Evolutionary conservation across 2,329 filamentous ascomycete species (phyloP).

Genomic region (Talaromyces sp.): DNA sequence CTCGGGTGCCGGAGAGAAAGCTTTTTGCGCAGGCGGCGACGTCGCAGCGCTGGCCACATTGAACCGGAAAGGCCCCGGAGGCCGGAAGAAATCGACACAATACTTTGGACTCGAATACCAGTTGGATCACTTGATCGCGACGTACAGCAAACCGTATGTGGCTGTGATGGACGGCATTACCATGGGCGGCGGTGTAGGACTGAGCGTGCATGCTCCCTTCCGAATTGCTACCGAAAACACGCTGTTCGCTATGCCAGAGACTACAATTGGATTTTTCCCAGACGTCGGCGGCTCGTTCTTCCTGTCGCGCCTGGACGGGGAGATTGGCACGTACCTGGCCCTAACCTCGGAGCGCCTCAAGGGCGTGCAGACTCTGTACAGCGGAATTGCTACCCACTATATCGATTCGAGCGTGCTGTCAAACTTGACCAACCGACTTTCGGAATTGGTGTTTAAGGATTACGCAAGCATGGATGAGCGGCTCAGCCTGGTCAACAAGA

Average conservation of each 20-base stretch:
- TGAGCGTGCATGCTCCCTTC: slow-evolving; percentile 93
- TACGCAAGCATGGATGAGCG: slow-evolving; percentile 60
- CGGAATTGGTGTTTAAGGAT: slow-evolving; percentile 85
- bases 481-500: slow-evolving; percentile 70
- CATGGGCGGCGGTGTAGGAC: slow-evolving; percentile 94
- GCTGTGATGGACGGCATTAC: slow-evolving; percentile 97
- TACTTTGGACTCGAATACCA: slow-evolving; percentile 97
- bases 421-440: slow-evolving; percentile 75
- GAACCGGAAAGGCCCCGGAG: slow-evolving; percentile 64
- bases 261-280: slow-evolving; percentile 96
- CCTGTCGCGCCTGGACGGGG: slow-evolving; percentile 80
- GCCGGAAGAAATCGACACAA: slow-evolving; percentile 69
- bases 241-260: slow-evolving; percentile 97
- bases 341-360: slow-evolving; percentile 80
- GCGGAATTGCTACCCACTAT: slow-evolving; percentile 93
- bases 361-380: slow-evolving; percentile 82
- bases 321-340: slow-evolving; percentile 85
- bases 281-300: slow-evolving; percentile 97
- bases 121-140: slow-evolving; percentile 91
- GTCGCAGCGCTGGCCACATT: slow-evolving; percentile 71
- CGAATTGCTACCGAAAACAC: slow-evolving; percentile 94
- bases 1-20: slow-evolving; percentile 79
- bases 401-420: slow-evolving; percentile 84
- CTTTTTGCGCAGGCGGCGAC: slow-evolving; percentile 92
- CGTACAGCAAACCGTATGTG: slow-evolving; percentile 87